phyloP scores from a whole-genome alignment of 371 early-diverging fungal species.

The Mortierella sp. region DNA sequence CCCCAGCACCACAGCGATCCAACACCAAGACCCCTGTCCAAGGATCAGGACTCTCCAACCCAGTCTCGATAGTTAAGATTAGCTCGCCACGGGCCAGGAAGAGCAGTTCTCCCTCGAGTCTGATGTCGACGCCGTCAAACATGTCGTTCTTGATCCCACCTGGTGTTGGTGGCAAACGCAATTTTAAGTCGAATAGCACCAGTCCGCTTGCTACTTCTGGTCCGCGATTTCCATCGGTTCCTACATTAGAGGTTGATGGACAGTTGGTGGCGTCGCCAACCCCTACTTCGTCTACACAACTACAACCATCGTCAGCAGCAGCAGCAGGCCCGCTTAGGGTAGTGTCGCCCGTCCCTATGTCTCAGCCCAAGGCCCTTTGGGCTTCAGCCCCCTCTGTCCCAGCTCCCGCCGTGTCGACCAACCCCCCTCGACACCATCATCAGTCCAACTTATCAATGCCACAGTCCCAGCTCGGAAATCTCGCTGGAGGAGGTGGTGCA shows the following conservation, averaged over 20 bases:
- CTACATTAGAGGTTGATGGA: background rate
- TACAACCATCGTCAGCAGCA: background rate
- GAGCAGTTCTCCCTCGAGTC: constrained; percentile 46
- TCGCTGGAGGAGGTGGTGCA: background rate
- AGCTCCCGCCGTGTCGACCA: background rate
- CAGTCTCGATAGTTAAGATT: constrained; percentile 22
- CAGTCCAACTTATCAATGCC: constrained; percentile 1
- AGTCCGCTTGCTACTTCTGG: constrained; percentile 32
- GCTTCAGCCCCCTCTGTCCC: background rate
- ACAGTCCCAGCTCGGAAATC: background rate
- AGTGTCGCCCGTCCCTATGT: background rate
- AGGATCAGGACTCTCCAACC: constrained; percentile 10
- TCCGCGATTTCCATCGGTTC: constrained; percentile 18
- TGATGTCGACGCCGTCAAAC: constrained; percentile 54
- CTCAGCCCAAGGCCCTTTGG: constrained; percentile 22
- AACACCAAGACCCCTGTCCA: constrained; percentile 17
- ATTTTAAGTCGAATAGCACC: constrained; percentile 29
- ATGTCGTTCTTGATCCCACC: constrained; percentile 46
- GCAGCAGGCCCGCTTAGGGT: constrained; percentile 1
- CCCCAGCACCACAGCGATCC: constrained; percentile 27
- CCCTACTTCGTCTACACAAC: background rate
- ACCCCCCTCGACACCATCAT: background rate
- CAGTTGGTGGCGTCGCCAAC: background rate
- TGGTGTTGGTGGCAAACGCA: constrained; percentile 34
- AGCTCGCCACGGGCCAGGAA: constrained; percentile 30